phyloP scores from a whole-genome alignment of 2,329 filamentous ascomycete genomes.

The Alternaria solani region DNA sequence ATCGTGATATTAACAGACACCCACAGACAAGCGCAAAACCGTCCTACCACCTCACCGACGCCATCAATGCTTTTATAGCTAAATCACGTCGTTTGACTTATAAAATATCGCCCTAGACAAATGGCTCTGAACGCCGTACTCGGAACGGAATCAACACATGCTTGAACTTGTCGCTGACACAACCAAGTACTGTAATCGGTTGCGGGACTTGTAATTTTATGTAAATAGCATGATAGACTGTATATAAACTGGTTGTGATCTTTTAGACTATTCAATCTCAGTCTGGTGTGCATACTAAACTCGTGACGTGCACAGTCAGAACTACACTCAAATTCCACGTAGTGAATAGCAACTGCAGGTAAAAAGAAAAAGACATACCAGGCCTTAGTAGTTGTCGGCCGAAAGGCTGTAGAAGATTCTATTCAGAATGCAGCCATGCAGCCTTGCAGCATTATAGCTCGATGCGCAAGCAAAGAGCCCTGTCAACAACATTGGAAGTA shows the following conservation, averaged over 20 bases:
- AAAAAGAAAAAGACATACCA: not conserved
- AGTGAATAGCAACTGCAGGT: not conserved
- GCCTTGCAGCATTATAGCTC: not conserved
- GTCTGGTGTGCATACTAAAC: not conserved
- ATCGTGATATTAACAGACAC: not conserved
- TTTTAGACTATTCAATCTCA: not conserved
- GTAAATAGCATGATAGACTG: constrained; percentile 5
- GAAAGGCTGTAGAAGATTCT: not conserved
- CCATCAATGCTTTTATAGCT: constrained; percentile 18
- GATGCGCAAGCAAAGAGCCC: not conserved
- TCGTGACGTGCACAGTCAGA: not conserved
- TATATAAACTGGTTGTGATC: not conserved
- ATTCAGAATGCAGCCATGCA: not conserved
- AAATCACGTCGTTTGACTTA: constrained; percentile 21
- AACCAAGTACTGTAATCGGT: not conserved
- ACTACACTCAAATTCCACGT: not conserved
- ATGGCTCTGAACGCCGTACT: constrained; percentile 7
- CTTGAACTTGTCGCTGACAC: not conserved
- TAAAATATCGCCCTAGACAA: constrained; percentile 17
- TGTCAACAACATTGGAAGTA: too few relatives aligned
- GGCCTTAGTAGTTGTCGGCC: not conserved
- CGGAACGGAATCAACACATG: not conserved
- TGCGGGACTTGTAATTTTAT: not conserved
- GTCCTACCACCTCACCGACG: constrained; percentile 7
- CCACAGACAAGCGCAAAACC: not conserved